Base-by-base conservation (phyloP, 345 rosid species). In the Trapa bicornis region DNA sequence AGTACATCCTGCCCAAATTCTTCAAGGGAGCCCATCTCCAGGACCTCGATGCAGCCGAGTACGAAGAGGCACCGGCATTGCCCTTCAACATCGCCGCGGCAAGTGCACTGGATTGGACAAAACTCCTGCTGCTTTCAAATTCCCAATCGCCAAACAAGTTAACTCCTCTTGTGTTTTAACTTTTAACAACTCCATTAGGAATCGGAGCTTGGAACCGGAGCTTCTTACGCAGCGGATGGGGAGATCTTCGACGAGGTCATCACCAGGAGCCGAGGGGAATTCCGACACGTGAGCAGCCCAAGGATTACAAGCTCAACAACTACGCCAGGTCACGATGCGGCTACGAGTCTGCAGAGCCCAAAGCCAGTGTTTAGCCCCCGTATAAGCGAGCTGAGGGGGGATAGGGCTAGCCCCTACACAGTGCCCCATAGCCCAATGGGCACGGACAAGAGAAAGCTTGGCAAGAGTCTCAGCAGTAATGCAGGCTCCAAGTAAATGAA, bases 31-130 rank as follows among this genome's bases (percentile, higher is more conserved):
- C 82, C 36, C 97, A 91, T 68, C 96, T 89, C 67, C 89, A 87
- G 38, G 97, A 94, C 77, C 75, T 94, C 76, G 99, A 91, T 68
- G 99, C 99, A 10, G 96, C 97, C 2, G 99, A 87, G 69, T 94
- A 79, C 66, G 97, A 94, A 79, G 97, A 94, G 80, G 89, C 95
- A 61, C 91, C 97, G 0, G 96, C 98, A 72, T 76, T 93, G 73
- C 88, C 97, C 64, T 91, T 84, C 83, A 83, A 79, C 76, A 74
- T 87, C 36, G 76, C 89, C 61, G 47, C 86, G 0, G 96, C 82
- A 82, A 35, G 85, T 22, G 70, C 66, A 43, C n/a, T 6, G 13
- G 10, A 17, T 5, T 22, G 29, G 29, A 22, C 0, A 52, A 52
- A 52, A 52, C 1, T 52, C 17, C 57, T 16, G 6, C 8, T 58